phyloP scores from a whole-genome alignment of 108 stramenopile species.

The Schizochytrium sp. region DNA sequence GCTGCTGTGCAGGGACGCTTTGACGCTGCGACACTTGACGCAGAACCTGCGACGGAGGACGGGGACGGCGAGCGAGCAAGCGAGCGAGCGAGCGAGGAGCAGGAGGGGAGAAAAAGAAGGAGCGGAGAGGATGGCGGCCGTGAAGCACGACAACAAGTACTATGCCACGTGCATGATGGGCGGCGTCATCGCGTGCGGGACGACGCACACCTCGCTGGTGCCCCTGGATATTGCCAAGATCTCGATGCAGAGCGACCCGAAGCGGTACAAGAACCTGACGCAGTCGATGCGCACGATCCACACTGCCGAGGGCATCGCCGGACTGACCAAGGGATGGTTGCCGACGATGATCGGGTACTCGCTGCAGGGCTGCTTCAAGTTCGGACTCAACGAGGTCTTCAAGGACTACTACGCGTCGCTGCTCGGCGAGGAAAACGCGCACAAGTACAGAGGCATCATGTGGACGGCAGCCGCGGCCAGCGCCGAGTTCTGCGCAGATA shows the following conservation, averaged over 20 bases:
- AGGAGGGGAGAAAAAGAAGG: too few relatives aligned
- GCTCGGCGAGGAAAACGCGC: conserved; percentile 81
- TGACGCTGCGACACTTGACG: too few relatives aligned
- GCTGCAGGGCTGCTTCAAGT: conserved; percentile 26
- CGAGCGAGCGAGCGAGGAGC: too few relatives aligned
- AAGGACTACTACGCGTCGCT: conserved; percentile 41
- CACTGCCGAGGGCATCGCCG: conserved; percentile 26
- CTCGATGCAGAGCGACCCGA: conserved; percentile 37
- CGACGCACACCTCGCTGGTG: conserved; percentile 36
- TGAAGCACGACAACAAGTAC: conserved; percentile 22
- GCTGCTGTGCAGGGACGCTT: too few relatives aligned
- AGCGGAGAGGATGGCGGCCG: not conserved
- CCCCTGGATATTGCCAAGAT: conserved; percentile 44
- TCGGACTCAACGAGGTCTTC: conserved; percentile 46
- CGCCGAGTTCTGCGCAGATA: conserved; percentile 91
- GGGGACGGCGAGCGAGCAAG: too few relatives aligned
- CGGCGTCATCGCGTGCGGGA: conserved; percentile 39
- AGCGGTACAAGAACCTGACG: not conserved
- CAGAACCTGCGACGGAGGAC: too few relatives aligned
- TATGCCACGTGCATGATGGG: conserved; percentile 45
- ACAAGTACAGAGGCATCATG: conserved; percentile 79
- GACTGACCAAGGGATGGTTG: conserved; percentile 30
- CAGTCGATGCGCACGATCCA: conserved; percentile 5
- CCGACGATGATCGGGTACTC: conserved; percentile 35
- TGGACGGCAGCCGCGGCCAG: conserved; percentile 79